Conservation (phyloP, 2,329 filamentous ascomycete species). For the Colletotrichum phormii region DNA sequence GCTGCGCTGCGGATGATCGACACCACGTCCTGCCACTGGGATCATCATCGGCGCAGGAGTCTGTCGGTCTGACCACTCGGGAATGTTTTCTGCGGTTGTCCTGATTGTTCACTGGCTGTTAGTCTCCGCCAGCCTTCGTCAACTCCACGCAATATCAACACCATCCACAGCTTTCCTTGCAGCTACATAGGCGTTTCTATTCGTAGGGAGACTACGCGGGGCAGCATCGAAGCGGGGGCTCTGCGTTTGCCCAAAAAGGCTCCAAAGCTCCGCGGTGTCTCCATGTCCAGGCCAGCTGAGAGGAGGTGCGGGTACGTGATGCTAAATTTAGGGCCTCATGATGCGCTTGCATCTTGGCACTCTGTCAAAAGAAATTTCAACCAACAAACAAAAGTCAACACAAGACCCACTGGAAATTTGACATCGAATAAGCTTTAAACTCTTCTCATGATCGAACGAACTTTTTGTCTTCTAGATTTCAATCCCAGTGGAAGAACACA, state of each 20-base stretch:
- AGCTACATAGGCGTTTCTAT: background rate
- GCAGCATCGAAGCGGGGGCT: background rate
- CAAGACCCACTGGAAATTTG: background rate
- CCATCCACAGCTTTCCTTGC: background rate
- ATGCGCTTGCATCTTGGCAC: conserved; percentile 16
- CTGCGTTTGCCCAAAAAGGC: background rate
- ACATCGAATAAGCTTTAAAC: background rate
- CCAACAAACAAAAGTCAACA: background rate
- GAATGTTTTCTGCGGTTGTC: background rate
- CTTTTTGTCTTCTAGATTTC: background rate
- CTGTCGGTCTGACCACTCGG: background rate
- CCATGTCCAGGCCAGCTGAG: background rate
- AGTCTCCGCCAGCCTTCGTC: background rate
- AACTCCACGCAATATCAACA: background rate
- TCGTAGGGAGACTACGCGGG: too few species aligned
- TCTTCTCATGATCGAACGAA: background rate
- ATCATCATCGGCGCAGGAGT: background rate
- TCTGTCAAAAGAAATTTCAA: background rate
- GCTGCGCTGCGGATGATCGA: conserved; percentile 29
- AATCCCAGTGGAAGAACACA: background rate
- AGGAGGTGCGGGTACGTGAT: conserved; percentile 11
- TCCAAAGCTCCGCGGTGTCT: background rate
- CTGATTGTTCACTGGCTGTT: background rate
- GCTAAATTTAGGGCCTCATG: conserved; percentile 30
- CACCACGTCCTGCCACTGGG: conserved; percentile 10